Evolutionary conservation across 192 early-diverging fungal species (phyloP), one percentile per base, ranked within the genome.

Genomic region (Entomortierella beljakovae): DNA sequence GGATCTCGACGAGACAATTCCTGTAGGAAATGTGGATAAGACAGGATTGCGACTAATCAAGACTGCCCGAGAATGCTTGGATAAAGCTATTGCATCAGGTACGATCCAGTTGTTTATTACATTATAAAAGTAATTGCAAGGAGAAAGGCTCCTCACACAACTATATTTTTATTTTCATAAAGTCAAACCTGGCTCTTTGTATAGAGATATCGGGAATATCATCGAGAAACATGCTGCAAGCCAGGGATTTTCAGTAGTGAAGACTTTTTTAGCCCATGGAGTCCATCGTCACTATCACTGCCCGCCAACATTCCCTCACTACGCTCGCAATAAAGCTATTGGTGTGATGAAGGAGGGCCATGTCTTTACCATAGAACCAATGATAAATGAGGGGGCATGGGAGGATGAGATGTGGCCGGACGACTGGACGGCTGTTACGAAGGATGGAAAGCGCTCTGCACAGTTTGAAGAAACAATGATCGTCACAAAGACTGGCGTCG

Each of bases 351-450:
- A 97, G 84, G 85, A 93, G 25, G 98, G 98, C 29, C 96, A 98
- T 68, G 87, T 90, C 48, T 99, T 99, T 70, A 99, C 98, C 15
- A 99, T 99, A 58, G 98, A 99, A 82, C 98, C 97, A n/a, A 98
- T 98, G 97, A 98, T 99, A 83, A 94, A 92, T 65, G 95, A 94
- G 63, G 96, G 97, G 54, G 81, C 81, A 25, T 90, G 82, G 83
- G 62, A 84, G 38, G 91, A 94, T 58, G 84, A 88, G 71, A 88
- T 88, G 33, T 93, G 92, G 92, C 84, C 88, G 18, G 93, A 94
- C 61, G 80, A 86, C 69, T 98, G 96, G 97, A 99, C 96, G 7
- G 90, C 88, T 0, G 92, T 92, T 2, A 99, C 98, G 8, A 68
- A 67, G 53, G 98, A 99, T 69, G 98, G 98, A 42, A 97, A 96